A percentile compares a stretch with the other conserved stretches of the same genome.
These are phyloP conservation scores for Lycium ferocissimum DNA, from an alignment of 257 asterid genomes.

Conservation along the genomic window DNA sequence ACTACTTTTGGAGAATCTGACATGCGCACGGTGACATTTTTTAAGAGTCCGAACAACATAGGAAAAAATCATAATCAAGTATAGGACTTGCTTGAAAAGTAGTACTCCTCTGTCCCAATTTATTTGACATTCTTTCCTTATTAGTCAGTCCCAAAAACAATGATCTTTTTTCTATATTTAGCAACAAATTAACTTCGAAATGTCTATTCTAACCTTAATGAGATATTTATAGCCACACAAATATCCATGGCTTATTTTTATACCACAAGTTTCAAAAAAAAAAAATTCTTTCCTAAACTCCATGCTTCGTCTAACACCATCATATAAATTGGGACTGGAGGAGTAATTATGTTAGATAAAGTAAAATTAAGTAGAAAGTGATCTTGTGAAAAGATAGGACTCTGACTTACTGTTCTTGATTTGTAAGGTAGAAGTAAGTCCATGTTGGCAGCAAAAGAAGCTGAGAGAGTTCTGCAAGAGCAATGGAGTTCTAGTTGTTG, in stretches of 20 bases:
- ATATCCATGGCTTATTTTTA: too few relatives aligned
- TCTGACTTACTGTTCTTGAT: not conserved
- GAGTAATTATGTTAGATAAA: not conserved
- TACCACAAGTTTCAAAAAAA: too few relatives aligned
- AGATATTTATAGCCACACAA: too few relatives aligned
- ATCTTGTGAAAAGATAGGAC: not conserved
- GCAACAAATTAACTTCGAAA: too few relatives aligned
- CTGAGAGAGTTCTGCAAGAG: constrained; percentile 63
- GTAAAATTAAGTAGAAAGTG: not conserved
- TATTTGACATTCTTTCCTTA: too few relatives aligned
- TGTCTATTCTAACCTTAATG: too few relatives aligned
- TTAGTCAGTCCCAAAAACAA: too few relatives aligned
- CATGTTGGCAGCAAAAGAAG: constrained; percentile 82
- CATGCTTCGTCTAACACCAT: too few relatives aligned
- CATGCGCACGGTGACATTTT: not conserved
- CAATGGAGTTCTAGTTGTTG: constrained; percentile 56
- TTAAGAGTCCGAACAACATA: not conserved
- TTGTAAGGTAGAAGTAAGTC: constrained; percentile 73
- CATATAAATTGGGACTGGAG: not conserved
- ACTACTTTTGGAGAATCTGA: not conserved
- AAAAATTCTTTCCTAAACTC: too few relatives aligned
- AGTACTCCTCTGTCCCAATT: not conserved
- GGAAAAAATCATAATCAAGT: not conserved
- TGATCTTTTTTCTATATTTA: too few relatives aligned
- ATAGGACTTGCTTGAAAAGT: not conserved